Base-by-base conservation (phyloP, 2,329 filamentous ascomycete species). In the Cladorrhinum sp. region DNA sequence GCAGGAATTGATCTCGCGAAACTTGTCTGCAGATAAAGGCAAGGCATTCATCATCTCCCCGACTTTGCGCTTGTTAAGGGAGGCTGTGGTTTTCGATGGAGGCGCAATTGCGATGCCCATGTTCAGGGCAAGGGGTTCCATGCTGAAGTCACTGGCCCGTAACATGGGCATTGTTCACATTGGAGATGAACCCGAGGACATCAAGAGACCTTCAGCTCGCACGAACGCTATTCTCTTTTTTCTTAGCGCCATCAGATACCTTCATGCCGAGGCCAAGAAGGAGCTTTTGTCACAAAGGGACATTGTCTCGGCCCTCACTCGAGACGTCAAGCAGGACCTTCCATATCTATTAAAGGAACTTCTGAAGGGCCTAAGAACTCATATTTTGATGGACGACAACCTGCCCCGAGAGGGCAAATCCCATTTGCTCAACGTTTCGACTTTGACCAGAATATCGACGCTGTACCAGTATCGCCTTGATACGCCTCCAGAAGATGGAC, bases 11-110 rank as follows among this genome's bases (percentile, higher is more conserved):
- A 77, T 98, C 23, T 87, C 91, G 30, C 87, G 88, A 62, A 92
- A 91, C 62, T 77, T 98, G 18, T 88, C 90, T 2, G 86, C 91
- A 0, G 88, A 90, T 23, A 93, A 92, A 73, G 83, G 86, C 53
- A 96, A 96, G 71, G 92, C 92, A 42, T 92, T 91, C 73, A 79
- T 98, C 61, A 93, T 97, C 63, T 95, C 92, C 2, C 94, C 95
- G 0, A 93, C 90, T 23, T 77, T 99, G 61, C 87, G 94, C 60
- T 78, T 99, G 56, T 82, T 99, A 62, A 90, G 88, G 56, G 94
- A 99, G 75, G 82, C 93, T n/a, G 85, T 91, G 16, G 86, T 82
- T 58, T 89, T 96, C 65, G 93, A 98, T 74, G 92, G 92, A 16
- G 96, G 95, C 14, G 84, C 86, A 48, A 82, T 92, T 59, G 91